Base-by-base conservation (phyloP, 164 flowering plant genomes). In the Stephania japonica region DNA sequence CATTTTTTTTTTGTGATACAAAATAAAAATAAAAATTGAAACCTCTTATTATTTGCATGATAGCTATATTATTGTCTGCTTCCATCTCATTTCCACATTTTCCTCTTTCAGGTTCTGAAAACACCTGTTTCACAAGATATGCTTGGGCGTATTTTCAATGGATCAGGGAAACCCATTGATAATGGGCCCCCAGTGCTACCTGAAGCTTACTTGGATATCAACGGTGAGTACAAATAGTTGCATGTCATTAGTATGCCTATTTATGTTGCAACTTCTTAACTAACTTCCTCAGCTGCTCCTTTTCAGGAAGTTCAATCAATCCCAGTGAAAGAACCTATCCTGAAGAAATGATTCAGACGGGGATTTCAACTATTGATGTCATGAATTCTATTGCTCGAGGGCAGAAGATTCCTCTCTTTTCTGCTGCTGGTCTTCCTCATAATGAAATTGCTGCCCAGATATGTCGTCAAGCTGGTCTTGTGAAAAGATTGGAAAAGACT, bases 351-450 rank as follows among this genome's bases (percentile, higher is more conserved):
- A 96, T 96, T 70, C 98, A 96, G 82, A 93, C 99, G 2, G 98
- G 99, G 65, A 93, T 93, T 78, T 96, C 98, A 42, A 96, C 98
- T 7, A 96, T 96, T 81, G 99, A 96, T 83, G 98, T 96, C 73
- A 96, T 96, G 99, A 96, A 96, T 67, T 96, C 99, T 44, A 93
- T 96, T 81, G 98, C 99, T 79, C 84, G 98, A 78, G 98, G 98
- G 72, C 98, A 96, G 75, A 96, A 96, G 81, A 96, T 96, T 69
- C 99, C 99, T 77, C 97, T 96, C 56, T 96, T 95, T 72, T 96
- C 99, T 75, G 99, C 99, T 76, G 99, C 99, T 77, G 99, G 98
- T 86, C 97, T 93, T 78, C 98, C 99, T 10, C 99, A 96, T 79
- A 96, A 93, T 87, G 97, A 96, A 85, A 93, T 93, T 63, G 98